A percentile compares a stretch with the other conserved stretches of the same genome.
phyloP scores from a whole-genome alignment of 1,139 yeast species.

The Suhomyces coccinellae region DNA sequence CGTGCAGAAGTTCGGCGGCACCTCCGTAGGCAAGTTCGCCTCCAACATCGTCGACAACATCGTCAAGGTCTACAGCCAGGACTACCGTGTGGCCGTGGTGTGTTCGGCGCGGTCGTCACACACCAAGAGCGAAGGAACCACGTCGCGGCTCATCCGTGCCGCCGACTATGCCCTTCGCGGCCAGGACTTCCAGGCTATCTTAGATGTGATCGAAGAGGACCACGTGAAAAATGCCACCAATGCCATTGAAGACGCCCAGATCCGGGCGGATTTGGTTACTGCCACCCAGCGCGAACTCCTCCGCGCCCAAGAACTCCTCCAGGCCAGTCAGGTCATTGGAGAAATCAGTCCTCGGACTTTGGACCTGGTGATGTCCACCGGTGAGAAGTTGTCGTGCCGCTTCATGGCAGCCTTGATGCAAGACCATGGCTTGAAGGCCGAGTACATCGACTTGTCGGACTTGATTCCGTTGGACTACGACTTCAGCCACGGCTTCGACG shows the following conservation, averaged over 20 bases:
- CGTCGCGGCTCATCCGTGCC: constrained; percentile 75
- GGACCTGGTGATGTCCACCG: constrained; percentile 89
- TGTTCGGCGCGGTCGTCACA: constrained; percentile 93
- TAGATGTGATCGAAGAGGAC: constrained; percentile 70
- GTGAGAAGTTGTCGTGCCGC: constrained; percentile 88
- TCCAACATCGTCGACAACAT: constrained; percentile 81
- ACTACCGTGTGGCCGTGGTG: constrained; percentile 84
- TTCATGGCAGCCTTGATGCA: constrained; percentile 84
- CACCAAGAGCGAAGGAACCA: constrained; percentile 93
- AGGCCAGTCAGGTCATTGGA: constrained; percentile 89
- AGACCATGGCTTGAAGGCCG: constrained; percentile 75
- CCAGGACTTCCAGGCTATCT: constrained; percentile 51
- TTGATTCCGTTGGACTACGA: constrained; percentile 64
- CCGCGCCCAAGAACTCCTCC: constrained; percentile 65
- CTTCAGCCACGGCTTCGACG: constrained; percentile 58
- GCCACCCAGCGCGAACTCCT: constrained; percentile 67
- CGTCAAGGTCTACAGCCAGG: constrained; percentile 60
- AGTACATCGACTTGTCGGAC: constrained; percentile 75
- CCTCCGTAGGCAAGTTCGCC: constrained; percentile 96
- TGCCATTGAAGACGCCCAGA: constrained; percentile 45
- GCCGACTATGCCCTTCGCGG: constrained; percentile 72
- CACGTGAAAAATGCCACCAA: constrained; percentile 73
- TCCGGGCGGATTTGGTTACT: constrained; percentile 50
- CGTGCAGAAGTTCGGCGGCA: constrained; percentile 95
- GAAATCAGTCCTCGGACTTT: constrained; percentile 87